These are phyloP conservation scores for Exophiala phaeomuriformis DNA, from an alignment of 2,329 filamentous ascomycete species.

Conservation along the genomic window DNA sequence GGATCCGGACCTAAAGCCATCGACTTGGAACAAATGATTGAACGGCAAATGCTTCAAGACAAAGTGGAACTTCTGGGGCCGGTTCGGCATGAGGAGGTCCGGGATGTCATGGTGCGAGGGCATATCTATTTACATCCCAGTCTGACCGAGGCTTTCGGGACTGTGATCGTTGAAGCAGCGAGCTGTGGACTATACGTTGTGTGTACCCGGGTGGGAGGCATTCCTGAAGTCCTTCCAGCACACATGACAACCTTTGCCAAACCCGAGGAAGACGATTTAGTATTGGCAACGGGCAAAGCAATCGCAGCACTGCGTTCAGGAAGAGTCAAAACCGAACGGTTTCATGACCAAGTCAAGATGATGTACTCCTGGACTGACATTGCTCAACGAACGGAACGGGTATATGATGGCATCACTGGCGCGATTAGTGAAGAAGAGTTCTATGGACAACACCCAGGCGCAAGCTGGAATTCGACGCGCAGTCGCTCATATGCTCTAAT, in stretches of 20 bases:
- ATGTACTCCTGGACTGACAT: constrained; percentile 99
- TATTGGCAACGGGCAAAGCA: constrained; percentile 78
- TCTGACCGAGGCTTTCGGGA: constrained; percentile 93
- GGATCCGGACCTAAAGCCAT: constrained; percentile 95
- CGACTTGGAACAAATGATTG: constrained; percentile 95
- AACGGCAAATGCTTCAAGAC: constrained; percentile 88
- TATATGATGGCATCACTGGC: constrained; percentile 88
- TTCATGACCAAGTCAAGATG: constrained; percentile 92
- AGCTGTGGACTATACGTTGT: constrained; percentile 95
- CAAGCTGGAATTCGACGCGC: constrained; percentile 62
- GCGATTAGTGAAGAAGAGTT: constrained; percentile 80
- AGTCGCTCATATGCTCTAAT: constrained; percentile 77
- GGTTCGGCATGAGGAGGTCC: constrained; percentile 89
- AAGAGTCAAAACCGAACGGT: constrained; percentile 81
- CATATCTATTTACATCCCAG: constrained; percentile 96
- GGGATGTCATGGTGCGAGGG: constrained; percentile 93
- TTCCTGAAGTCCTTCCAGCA: constrained; percentile 87
- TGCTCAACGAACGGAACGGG: constrained; percentile 82
- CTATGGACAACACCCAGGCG: constrained; percentile 69
- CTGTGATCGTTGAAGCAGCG: constrained; percentile 93
- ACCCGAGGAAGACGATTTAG: constrained; percentile 91
- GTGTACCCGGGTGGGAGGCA: constrained; percentile 90
- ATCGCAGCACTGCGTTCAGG: constrained; percentile 80
- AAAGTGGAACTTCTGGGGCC: constrained; percentile 87
- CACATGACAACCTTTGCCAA: constrained; percentile 98